A percentile compares a stretch with the other conserved stretches of the same genome.
phyloP scores from a whole-genome alignment of 2,329 filamentous ascomycete genomes.

The Pseudocercospora pini-densiflorae region DNA sequence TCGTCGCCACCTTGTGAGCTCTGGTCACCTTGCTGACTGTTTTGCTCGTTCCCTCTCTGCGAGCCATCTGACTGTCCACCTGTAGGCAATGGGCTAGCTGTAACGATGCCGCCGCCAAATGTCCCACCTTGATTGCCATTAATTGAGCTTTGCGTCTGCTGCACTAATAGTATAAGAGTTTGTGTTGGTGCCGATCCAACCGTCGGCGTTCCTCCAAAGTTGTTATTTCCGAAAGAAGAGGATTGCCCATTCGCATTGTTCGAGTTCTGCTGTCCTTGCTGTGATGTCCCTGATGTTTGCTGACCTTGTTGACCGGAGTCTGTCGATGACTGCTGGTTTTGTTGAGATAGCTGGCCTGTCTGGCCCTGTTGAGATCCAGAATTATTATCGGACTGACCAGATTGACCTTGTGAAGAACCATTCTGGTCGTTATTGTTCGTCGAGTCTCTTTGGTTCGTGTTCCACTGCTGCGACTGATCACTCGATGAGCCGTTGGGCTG shows the following conservation, averaged over 20 bases:
- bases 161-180: background rate
- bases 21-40: background rate
- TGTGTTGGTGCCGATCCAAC: background rate
- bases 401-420: background rate
- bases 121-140: background rate
- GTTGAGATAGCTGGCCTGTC: background rate
- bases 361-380: background rate
- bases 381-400: background rate
- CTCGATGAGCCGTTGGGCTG: background rate
- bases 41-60: background rate
- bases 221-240: background rate
- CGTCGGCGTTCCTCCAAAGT: background rate
- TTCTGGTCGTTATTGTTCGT: background rate
- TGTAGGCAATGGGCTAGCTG: background rate
- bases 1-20: background rate
- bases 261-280: background rate
- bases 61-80: conserved; percentile 1
- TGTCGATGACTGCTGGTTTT: background rate
- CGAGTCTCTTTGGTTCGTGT: background rate
- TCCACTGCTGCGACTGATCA: background rate
- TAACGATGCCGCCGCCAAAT: background rate
- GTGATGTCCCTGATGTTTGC: background rate
- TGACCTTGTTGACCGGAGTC: background rate
- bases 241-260: background rate
- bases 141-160: background rate